These are phyloP conservation scores for Ustilago vetiveriae DNA, from an alignment of 1,284 basidiomycete species.

Conservation along the genomic window DNA sequence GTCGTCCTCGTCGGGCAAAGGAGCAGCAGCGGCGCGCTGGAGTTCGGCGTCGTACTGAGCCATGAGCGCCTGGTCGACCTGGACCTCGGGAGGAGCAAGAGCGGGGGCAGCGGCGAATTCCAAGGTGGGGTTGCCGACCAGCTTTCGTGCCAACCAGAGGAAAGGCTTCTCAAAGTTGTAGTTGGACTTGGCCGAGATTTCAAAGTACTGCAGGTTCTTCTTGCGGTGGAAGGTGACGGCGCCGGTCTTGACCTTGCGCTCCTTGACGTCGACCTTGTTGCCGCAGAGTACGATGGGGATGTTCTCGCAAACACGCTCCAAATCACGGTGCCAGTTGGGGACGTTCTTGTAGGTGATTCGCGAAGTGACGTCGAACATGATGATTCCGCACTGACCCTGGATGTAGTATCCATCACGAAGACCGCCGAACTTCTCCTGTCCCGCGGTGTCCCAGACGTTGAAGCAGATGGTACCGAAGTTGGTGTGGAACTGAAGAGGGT, in stretches of 20 bases:
- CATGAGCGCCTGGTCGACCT: slow-evolving; percentile 84
- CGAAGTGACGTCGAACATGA: slow-evolving; percentile 99
- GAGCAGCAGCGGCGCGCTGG: slow-evolving; percentile 70
- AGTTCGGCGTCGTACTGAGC: slow-evolving; percentile 84
- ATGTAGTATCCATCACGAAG: slow-evolving; percentile 67
- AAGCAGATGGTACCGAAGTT: slow-evolving; percentile 99
- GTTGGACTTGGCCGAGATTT: slow-evolving; percentile 99
- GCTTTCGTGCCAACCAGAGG: slow-evolving; percentile 98
- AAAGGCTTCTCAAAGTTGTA: slow-evolving; percentile 99
- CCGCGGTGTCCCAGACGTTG: slow-evolving; percentile 99
- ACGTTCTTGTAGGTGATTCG: slow-evolving; percentile 99
- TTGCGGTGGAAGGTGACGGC: slow-evolving; percentile 99
- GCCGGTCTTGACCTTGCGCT: slow-evolving; percentile 99
- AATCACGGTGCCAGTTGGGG: slow-evolving; percentile 99
- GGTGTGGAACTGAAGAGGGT: slow-evolving; percentile 93
- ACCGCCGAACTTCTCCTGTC: slow-evolving; percentile 91
- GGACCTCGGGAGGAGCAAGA: slow-evolving; percentile 91
- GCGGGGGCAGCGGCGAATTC: slow-evolving; percentile 98
- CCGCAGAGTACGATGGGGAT: slow-evolving; percentile 99
- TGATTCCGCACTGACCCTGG: slow-evolving; percentile 95
- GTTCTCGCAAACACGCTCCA: slow-evolving; percentile 99
- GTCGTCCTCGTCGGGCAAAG: slow-evolving; percentile 72
- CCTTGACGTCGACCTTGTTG: slow-evolving; percentile 99
- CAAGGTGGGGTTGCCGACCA: slow-evolving; percentile 88
- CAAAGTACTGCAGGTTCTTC: slow-evolving; percentile 99